Base-by-base conservation (phyloP, 2,329 filamentous ascomycete genomes). In the Nemania diffusa region DNA sequence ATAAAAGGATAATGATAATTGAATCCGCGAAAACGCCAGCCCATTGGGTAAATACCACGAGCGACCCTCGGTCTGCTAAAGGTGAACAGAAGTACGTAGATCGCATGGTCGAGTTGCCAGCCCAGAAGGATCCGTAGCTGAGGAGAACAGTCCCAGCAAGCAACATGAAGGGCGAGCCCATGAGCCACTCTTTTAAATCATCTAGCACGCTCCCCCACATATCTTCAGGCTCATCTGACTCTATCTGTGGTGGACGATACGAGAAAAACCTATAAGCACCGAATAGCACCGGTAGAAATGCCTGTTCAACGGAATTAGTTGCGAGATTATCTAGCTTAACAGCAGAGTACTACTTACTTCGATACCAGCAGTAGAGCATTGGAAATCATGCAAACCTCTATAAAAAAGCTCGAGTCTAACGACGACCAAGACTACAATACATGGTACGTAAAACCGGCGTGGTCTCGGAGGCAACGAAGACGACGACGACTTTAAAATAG, bases 41-140 rank as follows among this genome's bases (percentile, higher is more conserved):
- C 55, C 81, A 78, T 67, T 87, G 86, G 6, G 83, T 70, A n/a
- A 78, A 68, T 0, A 83, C 69, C 1, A 82, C 76, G 20, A 74
- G 74, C 4, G 75, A 72, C 2, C 75, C 75, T 57, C 77, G 80
- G 61, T 86, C 84, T 15, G 80, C 67, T 3, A 78, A 71, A 4
- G 78, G 69, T 20, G 85, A 83, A 71, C 86, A 88, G 63, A 87
- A 81, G 64, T 84, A 86, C 0, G 84, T 85, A 13, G 85, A 87
- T n/a, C 73, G 76, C 20, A 75, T 72, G 2, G 78, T 77, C n/a
- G 80, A 79, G 15, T 78, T 77, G 2, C 79, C 72, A 17, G 81
- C 77, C 2, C 81, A 73, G 62, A 79, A 85, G 2, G 82, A 80
- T 2, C 84, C 84, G 3, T 78, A 77, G 11, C 80, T 78, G 46